Conservation (phyloP, 164 flowering plant species). For the Warburgia ugandensis region DNA sequence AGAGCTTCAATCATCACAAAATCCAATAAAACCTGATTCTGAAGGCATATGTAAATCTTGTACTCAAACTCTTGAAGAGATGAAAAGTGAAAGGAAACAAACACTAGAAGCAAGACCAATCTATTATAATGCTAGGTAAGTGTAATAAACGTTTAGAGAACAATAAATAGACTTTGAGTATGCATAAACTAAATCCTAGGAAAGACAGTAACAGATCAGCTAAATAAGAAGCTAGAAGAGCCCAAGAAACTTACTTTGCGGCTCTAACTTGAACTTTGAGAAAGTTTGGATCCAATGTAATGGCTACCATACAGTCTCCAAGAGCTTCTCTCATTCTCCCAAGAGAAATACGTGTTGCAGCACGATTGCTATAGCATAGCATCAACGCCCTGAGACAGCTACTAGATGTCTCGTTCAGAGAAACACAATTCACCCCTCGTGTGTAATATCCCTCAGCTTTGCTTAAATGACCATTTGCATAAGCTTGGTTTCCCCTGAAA, state of each 20-base stretch:
- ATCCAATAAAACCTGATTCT: too few species aligned
- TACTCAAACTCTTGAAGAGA: too few species aligned
- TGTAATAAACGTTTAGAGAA: too few species aligned
- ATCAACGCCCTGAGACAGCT: constrained; percentile 57
- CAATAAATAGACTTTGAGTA: too few species aligned
- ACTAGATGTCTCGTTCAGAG: constrained; percentile 46
- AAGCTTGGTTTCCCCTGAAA: constrained; percentile 89
- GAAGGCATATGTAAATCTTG: too few species aligned
- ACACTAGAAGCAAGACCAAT: too few species aligned
- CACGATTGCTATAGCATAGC: constrained; percentile 95
- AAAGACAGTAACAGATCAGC: too few species aligned
- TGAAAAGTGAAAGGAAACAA: too few species aligned
- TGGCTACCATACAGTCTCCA: constrained; percentile 62
- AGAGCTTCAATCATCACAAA: too few species aligned
- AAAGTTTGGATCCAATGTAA: constrained; percentile 59
- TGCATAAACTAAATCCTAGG: too few species aligned
- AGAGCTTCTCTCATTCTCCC: constrained; percentile 79
- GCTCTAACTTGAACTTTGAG: constrained; percentile 74
- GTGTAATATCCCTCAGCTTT: constrained; percentile 86
- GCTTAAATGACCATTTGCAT: constrained; percentile 56
- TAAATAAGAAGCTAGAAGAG: too few species aligned
- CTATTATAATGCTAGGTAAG: too few species aligned
- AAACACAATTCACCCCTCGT: constrained; percentile 56
- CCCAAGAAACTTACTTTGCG: constrained; percentile 64
- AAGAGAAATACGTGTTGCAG: constrained; percentile 76